Evolutionary conservation across 2,329 filamentous ascomycete species (phyloP), one percentile per base, ranked within the genome.

Genomic region (Lachnellula subtilissima): DNA sequence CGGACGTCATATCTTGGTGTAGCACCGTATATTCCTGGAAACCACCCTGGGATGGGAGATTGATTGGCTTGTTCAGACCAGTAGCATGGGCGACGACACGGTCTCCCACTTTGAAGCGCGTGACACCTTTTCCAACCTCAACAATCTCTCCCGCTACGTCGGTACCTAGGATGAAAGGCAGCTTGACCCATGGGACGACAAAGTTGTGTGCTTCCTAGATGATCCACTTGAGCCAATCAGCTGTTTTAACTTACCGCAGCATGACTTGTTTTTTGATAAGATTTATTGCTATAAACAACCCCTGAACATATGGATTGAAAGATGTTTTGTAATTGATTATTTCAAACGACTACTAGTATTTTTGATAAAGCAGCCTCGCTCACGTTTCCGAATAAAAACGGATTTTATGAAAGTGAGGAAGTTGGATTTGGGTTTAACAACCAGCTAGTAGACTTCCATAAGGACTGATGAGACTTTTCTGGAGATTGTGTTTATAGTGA

Each of bases 21-120:
- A 45, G 42, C 2, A 22, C 19, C 5, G 42, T 45, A 14, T 45
- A 45, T 22, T 45, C 19, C 8, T 45, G 42, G 19, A 45, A 45
- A 5, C n/a, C 42, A 5, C 42, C 3, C n/a, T 9, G 5, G n/a
- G 8, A 19, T 3, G 8, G 1, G 12, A 5, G 7, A 12, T 25
- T 45, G 19, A 45, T 23, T 2, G 9, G 14, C 5, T 42, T 73
- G 70, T 54, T 77, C 70, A 8, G 74, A 15, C 19, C n/a, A 6
- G 42, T 32, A 5, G 45, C 54, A 9, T 62, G 54, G 12, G 70
- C 72, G 53, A 67, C 67, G 48, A 74, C 71, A 2, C 57, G 57
- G 32, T 59, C 54, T 11, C 54, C 57, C n/a, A 37, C 28, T 37
- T 57, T 54, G 42, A 59, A 56, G 19, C 48, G 50, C 12, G 48